Conservation (phyloP, 176 grass and related monocot species). For the Carex kokanica region DNA sequence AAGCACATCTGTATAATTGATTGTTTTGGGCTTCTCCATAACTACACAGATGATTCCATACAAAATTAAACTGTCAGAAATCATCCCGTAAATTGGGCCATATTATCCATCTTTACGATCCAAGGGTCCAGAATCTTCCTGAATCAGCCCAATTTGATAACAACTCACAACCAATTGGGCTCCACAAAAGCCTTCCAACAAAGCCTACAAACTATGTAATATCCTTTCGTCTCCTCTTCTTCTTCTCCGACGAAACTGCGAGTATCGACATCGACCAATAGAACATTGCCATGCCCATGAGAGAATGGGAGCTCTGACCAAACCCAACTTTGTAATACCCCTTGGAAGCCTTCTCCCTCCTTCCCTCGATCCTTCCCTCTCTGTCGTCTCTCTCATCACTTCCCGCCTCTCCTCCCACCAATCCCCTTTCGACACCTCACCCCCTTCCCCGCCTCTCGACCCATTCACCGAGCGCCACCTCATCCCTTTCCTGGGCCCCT, state of each 20-base stretch:
- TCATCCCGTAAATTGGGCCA: no score
- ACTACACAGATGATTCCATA: no score
- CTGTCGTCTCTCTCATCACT: slow-evolving; percentile 56
- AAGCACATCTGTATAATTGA: no score
- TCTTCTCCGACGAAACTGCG: no score
- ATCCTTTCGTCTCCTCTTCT: not conserved
- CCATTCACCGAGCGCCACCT: slow-evolving; percentile 33
- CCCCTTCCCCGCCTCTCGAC: slow-evolving; percentile 21
- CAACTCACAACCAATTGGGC: not conserved
- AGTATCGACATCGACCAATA: no score
- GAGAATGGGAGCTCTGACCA: not conserved
- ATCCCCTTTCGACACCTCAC: not conserved
- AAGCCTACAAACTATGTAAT: not conserved
- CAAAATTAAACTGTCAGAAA: no score
- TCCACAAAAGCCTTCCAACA: not conserved
- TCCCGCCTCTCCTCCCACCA: slow-evolving; percentile 39
- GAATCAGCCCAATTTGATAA: not conserved
- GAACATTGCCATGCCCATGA: not conserved
- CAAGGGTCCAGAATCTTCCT: not conserved
- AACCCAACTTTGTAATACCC: not conserved
- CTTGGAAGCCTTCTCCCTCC: slow-evolving; percentile 49
- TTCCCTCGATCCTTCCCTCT: slow-evolving; percentile 57
- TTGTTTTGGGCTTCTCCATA: no score
- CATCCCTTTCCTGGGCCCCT: slow-evolving; percentile 58
- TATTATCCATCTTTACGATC: not conserved